These are phyloP conservation scores for Fusarium redolens DNA, from an alignment of 2,329 filamentous ascomycete genomes.

Conservation along the genomic window DNA sequence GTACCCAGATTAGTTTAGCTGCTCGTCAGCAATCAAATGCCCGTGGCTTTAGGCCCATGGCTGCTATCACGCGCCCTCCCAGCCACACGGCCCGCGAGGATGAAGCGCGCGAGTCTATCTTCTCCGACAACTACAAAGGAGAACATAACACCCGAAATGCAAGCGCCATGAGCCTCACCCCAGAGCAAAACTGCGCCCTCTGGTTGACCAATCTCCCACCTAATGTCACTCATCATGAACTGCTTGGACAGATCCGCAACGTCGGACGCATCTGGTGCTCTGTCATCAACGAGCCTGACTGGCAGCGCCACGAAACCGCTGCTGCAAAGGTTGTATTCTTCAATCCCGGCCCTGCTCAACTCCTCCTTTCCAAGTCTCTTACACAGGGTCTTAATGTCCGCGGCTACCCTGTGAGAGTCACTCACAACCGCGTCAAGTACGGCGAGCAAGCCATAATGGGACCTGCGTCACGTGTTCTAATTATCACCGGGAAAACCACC, in stretches of 20 bases:
- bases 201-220: constrained; percentile 65
- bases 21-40: background rate
- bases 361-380: constrained; percentile 41
- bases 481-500: constrained; percentile 57
- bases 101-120: background rate
- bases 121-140: constrained; percentile 53
- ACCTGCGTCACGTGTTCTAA: constrained; percentile 59
- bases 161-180: constrained; percentile 46
- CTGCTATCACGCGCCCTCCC: constrained; percentile 16
- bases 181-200: constrained; percentile 60
- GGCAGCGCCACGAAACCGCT: constrained; percentile 49
- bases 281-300: constrained; percentile 62
- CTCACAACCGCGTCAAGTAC: constrained; percentile 62
- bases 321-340: constrained; percentile 65
- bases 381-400: constrained; percentile 52
- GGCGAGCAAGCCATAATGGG: constrained; percentile 45
- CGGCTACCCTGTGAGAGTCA: constrained; percentile 52
- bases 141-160: constrained; percentile 52
- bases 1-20: background rate
- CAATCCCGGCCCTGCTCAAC: constrained; percentile 52
- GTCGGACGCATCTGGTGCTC: constrained; percentile 64
- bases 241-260: constrained; percentile 57
- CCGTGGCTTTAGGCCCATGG: constrained; percentile 42
- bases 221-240: constrained; percentile 54
- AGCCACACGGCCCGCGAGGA: background rate